phyloP scores from a whole-genome alignment of 2,329 filamentous ascomycete species.

The Pseudogymnoascus sp. region DNA sequence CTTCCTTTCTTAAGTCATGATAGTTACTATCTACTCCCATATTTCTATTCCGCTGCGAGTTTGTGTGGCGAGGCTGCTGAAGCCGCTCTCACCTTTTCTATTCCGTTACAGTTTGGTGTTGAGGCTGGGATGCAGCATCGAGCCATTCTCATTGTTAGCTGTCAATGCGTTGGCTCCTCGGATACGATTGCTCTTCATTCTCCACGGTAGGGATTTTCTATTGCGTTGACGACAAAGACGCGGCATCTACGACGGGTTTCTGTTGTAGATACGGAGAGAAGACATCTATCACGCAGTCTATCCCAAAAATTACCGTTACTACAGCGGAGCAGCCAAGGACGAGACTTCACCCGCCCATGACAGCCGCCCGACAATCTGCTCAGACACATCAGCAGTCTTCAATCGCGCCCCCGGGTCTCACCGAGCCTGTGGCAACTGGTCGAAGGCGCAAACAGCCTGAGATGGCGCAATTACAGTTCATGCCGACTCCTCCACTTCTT shows the following conservation, averaged over 20 bases:
- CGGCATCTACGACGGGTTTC: not conserved
- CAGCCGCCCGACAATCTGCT: not conserved
- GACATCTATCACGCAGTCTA: not conserved
- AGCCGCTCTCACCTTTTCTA: not conserved
- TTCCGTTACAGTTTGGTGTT: not conserved
- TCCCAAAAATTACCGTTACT: not conserved
- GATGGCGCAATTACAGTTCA: not conserved
- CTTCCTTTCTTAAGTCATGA: not conserved
- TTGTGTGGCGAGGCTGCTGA: not conserved
- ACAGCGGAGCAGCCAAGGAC: not conserved
- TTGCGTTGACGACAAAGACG: not conserved
- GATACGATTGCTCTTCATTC: not conserved
- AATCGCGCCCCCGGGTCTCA: not conserved
- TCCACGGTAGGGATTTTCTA: not conserved
- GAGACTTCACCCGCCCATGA: not conserved
- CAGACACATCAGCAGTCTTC: not conserved
- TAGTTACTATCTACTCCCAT: not conserved
- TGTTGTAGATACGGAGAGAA: conserved; percentile 1
- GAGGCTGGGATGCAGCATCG: not conserved
- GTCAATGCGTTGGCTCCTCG: conserved; percentile 3
- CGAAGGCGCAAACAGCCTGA: not conserved
- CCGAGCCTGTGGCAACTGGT: not conserved
- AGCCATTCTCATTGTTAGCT: not conserved
- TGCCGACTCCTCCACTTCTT: not conserved
- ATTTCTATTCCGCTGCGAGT: not conserved